Conservation (phyloP, 768 basidiomycete species). For the Floccularia luteovirens region DNA sequence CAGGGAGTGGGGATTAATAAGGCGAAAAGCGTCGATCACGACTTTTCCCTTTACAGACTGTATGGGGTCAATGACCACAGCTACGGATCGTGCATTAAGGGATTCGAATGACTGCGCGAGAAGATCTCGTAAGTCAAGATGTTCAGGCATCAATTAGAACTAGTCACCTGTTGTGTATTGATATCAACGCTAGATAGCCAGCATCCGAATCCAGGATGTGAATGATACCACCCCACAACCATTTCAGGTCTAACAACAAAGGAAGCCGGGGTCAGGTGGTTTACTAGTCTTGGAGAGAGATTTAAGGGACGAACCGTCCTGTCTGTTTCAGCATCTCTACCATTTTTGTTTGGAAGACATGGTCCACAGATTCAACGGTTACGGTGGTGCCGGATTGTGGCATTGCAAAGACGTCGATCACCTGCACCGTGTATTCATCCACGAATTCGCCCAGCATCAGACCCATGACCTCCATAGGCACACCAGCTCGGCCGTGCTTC, state of each 20-base stretch:
- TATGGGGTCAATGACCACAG: slow-evolving; percentile 97
- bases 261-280: slow-evolving; percentile 1
- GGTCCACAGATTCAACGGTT: slow-evolving; percentile 96
- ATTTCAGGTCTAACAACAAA: slow-evolving; percentile 69
- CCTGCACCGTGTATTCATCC: slow-evolving; percentile 93
- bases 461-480: slow-evolving; percentile 99
- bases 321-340: slow-evolving; percentile 99
- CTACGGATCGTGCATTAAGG: slow-evolving; percentile 87
- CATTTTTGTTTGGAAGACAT: slow-evolving; percentile 98
- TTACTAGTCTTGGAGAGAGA: slow-evolving; percentile 6
- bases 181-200: slow-evolving; percentile 99
- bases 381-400: slow-evolving; percentile 97
- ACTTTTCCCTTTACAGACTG: slow-evolving; percentile 99
- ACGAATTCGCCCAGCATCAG: slow-evolving; percentile 97
- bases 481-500: slow-evolving; percentile 97
- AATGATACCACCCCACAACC: slow-evolving; percentile 99
- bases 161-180: slow-evolving; percentile 87
- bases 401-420: slow-evolving; percentile 98
- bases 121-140: slow-evolving; percentile 1
- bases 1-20: slow-evolving; percentile 87
- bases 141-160: not conserved
- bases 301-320: slow-evolving; percentile 52
- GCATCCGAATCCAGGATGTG: slow-evolving; percentile 98
- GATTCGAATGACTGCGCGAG: slow-evolving; percentile 92
- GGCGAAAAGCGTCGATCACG: slow-evolving; percentile 97